Conservation (phyloP, 805 yeast species). For the Candida cerambycidarum region DNA sequence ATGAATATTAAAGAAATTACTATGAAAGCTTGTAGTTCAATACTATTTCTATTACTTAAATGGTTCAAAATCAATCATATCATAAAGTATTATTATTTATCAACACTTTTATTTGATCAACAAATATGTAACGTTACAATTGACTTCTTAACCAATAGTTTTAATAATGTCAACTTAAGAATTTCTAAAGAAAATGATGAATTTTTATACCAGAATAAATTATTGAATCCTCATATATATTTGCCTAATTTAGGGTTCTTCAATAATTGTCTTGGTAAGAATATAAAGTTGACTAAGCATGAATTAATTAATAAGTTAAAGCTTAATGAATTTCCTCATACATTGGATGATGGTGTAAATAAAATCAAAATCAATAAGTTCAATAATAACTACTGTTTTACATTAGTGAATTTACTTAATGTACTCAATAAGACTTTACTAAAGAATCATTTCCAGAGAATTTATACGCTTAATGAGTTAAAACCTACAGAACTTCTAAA, state of each 20-base stretch:
- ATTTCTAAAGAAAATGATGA: constrained; percentile 27
- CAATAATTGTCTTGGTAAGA: constrained; percentile 29
- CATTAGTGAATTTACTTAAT: constrained; percentile 51
- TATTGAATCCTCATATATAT: constrained; percentile 37
- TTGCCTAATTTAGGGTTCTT: constrained; percentile 38
- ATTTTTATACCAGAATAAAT: constrained; percentile 36
- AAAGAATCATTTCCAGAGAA: constrained; percentile 67
- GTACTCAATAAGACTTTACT: constrained; percentile 58
- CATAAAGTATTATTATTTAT: constrained; percentile 72
- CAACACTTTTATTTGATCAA: constrained; percentile 72
- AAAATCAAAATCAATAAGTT: constrained; percentile 24
- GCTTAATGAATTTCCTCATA: constrained; percentile 27
- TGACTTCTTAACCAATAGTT: constrained; percentile 34
- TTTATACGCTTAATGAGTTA: constrained; percentile 58
- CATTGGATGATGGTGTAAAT: constrained; percentile 25
- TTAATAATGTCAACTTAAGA: constrained; percentile 37
- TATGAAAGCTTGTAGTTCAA: constrained; percentile 56
- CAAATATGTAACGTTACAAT: constrained; percentile 44
- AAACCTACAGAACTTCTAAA: constrained; percentile 65
- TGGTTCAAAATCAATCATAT: constrained; percentile 84
- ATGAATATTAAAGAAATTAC: constrained; percentile 61
- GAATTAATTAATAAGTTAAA: constrained; percentile 30
- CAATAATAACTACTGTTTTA: constrained; percentile 47
- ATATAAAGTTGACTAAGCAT: constrained; percentile 11
- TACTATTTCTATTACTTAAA: constrained; percentile 51